These are phyloP conservation scores for Hysterium pulicare DNA, from an alignment of 2,329 filamentous ascomycete genomes.

Conservation along the genomic window DNA sequence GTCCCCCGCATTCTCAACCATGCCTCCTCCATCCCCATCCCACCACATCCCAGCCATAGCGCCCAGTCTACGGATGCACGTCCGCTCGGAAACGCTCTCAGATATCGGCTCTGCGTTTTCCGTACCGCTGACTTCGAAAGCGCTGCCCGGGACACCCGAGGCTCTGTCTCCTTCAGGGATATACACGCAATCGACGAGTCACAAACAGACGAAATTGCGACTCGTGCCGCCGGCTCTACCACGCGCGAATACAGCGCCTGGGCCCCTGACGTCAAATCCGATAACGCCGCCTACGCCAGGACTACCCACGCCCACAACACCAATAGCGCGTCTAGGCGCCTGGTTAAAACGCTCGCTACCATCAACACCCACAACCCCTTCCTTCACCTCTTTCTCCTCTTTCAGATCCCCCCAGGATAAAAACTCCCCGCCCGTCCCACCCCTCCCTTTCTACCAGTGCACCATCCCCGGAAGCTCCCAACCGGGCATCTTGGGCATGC, in stretches of 20 bases:
- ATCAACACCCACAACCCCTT: conserved; percentile 18
- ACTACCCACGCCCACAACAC: conserved; percentile 28
- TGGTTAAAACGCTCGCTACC: conserved; percentile 35
- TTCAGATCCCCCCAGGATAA: neutral
- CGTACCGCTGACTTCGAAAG: conserved; percentile 31
- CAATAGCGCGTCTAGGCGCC: conserved; percentile 29
- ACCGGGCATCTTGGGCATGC: neutral
- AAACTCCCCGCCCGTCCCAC: neutral
- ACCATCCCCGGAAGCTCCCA: conserved; percentile 3
- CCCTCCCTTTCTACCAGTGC: conserved; percentile 30
- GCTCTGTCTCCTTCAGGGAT: conserved; percentile 1
- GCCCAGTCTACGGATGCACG: conserved; percentile 43
- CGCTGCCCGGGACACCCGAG: conserved; percentile 15
- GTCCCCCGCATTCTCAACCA: conserved; percentile 23
- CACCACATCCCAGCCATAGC: conserved; percentile 47
- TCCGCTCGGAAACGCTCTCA: conserved; percentile 46
- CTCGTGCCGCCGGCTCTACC: conserved; percentile 20
- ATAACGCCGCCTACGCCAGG: conserved; percentile 31
- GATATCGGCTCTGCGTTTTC: conserved; percentile 49
- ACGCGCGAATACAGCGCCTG: conserved; percentile 9
- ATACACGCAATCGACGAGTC: neutral
- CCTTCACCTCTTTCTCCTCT: conserved; percentile 5
- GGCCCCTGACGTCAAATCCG: conserved; percentile 33
- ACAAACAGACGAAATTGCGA: conserved; percentile 18
- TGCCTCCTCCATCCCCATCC: conserved; percentile 31